Evolutionary conservation across 192 early-diverging fungal genomes (phyloP), one percentile per base, ranked within the genome.

Genomic region (Geranomyces michiganensis): DNA sequence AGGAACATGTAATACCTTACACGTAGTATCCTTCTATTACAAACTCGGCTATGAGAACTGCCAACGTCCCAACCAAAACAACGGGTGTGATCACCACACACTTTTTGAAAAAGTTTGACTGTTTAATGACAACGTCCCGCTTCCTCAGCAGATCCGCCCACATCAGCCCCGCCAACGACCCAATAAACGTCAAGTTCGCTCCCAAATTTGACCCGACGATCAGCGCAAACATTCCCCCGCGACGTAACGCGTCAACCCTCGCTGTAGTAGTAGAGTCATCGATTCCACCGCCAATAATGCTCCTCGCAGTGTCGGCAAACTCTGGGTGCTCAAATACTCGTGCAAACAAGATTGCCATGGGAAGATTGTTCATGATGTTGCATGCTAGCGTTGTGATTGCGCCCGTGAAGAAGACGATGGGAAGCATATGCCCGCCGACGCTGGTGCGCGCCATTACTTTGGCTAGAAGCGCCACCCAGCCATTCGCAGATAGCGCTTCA

Each of bases 321-420:
- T 82, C 81, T 17, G 86, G 81, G 59, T 92, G 86, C 65, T 86
- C 82, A 45, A 95, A 75, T 14, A 91, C 87, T 1, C 87, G 79
- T 4, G 88, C 87, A n/a, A 94, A 87, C 8, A 95, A 79, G 60
- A 95, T 92, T 0, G 93, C 88, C 91, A 91, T 90, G 1, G 93
- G 93, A 53, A 94, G 78, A 75, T 95, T 95, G 83, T 94, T 93
- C 68, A 95, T 72, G 19, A 91, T 60, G 62, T 89, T 88, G 74
- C 90, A 95, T 5, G 88, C 74, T 43, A 93, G 46, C 8, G 92
- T 78, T 0, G 90, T 85, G 30, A 94, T 68, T 26, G 82, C 68
- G 8, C 84, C 87, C 10, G 90, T 82, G 22, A 82, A 73, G 63
- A 90, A 90, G 0, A 92, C 82, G 61, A 93, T 48, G 15, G 91